phyloP scores from a whole-genome alignment of 768 basidiomycete genomes.

The Naganishia antarctica region DNA sequence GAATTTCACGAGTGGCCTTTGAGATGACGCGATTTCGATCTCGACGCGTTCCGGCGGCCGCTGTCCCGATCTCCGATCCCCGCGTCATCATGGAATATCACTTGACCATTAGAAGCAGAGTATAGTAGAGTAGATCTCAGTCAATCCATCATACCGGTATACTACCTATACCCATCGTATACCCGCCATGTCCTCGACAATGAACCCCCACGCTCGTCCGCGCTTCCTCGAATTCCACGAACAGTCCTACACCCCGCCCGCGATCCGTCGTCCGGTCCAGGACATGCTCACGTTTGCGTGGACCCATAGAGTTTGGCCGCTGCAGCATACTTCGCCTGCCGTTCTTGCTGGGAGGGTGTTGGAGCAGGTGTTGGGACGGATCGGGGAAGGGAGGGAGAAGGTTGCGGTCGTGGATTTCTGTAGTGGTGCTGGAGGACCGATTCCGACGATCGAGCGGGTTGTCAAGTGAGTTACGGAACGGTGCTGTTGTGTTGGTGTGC shows the following conservation, averaged over 20 bases:
- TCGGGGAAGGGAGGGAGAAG: conserved; percentile 21
- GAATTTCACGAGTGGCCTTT: too few relatives aligned
- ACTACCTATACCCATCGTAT: background rate
- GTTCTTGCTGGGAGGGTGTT: conserved; percentile 34
- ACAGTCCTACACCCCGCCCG: conserved; percentile 38
- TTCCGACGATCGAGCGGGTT: conserved; percentile 36
- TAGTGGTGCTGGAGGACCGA: conserved; percentile 43
- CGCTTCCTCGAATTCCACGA: conserved; percentile 42
- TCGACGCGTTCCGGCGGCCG: too few relatives aligned
- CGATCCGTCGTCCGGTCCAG: conserved; percentile 37
- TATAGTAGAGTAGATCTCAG: too few relatives aligned
- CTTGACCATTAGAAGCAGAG: too few relatives aligned
- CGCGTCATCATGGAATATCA: too few relatives aligned
- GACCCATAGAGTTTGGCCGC: conserved; percentile 33
- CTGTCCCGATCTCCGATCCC: too few relatives aligned
- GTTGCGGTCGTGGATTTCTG: conserved; percentile 44
- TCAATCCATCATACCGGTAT: too few relatives aligned
- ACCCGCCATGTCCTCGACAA: too few relatives aligned
- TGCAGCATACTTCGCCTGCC: conserved; percentile 36
- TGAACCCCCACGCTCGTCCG: conserved; percentile 32
- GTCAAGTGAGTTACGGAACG: conserved; percentile 39
- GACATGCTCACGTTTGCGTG: conserved; percentile 39
- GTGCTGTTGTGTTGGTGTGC: background rate
- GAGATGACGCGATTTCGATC: too few relatives aligned
- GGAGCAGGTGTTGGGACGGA: conserved; percentile 30